Base-by-base conservation (phyloP, 495 filamentous ascomycete genomes). In the Darksidea phi region DNA sequence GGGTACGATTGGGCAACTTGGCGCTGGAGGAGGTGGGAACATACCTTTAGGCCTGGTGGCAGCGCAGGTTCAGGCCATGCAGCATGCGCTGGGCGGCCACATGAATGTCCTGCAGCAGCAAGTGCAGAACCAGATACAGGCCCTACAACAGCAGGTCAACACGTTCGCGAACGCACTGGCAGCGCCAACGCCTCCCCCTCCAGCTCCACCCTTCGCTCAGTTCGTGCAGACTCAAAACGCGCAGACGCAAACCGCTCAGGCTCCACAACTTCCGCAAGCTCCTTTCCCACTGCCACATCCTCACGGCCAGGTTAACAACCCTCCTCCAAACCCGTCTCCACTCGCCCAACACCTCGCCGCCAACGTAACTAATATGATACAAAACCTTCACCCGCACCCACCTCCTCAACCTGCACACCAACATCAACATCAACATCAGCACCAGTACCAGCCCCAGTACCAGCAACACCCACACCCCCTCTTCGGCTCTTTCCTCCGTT, bases 401-500 rank as follows among this genome's bases (percentile, higher is more conserved):
- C 18, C 38, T 6, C 13, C 59, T 18, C 59, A 55, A 28, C 38
- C 32, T 26, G 48, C 47, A 49, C 23, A 32, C 24, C 38, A 24
- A 1, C 43, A 48, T 24, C 55, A 58, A 21, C 13, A 7, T 2
- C 54, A 57, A n/a, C 23, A 37, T 28, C 56, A 50, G 48, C 28
- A 59, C 50, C 57, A 51, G 15, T 18, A 8, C 48, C 48, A 61
- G 17, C 8, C 1, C 38, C 38, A 54, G 28, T 26, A 13, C 12
- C 57, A 46, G 7, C 54, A 57, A 10, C 47, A 52, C 17, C 48
- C 38, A 7, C 21, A n/a, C 6, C 28, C 57, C 28, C 57, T 53
- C 38, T 38, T 57, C 54, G 46, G 58, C 25, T 25, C 34, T 34
- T 66, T 66, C 48, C 51, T 59, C 18, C 63, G 63, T 53, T 69